These are phyloP conservation scores for Russula foetens DNA, from an alignment of 768 basidiomycete genomes.

Conservation along the genomic window DNA sequence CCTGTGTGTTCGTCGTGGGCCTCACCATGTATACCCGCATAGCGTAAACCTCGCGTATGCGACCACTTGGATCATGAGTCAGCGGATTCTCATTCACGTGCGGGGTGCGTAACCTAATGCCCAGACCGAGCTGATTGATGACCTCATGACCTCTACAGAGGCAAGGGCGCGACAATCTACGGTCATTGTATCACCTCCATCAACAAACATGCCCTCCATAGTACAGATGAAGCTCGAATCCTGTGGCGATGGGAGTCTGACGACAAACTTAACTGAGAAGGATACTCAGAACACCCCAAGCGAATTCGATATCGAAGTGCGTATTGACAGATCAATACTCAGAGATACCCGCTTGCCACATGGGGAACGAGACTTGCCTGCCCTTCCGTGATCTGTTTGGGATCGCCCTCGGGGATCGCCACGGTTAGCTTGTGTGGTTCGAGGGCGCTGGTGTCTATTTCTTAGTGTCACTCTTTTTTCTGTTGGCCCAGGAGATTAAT, in stretches of 20 bases:
- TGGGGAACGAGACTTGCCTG: background rate
- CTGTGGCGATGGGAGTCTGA: background rate
- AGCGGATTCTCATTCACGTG: conserved; percentile 29
- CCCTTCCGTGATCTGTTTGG: background rate
- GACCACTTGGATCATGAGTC: conserved; percentile 31
- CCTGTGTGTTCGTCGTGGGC: background rate
- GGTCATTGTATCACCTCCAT: background rate
- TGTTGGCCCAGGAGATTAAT: no score
- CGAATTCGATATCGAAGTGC: conserved; percentile 18
- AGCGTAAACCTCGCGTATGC: conserved; percentile 30
- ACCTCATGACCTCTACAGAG: conserved; percentile 9
- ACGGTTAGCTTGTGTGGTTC: background rate
- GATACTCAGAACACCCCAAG: background rate
- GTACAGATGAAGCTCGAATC: background rate
- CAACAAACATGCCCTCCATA: background rate
- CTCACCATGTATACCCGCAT: background rate
- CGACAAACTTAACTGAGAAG: background rate
- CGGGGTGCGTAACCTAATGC: conserved; percentile 23
- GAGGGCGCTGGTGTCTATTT: background rate
- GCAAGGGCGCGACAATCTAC: conserved; percentile 16
- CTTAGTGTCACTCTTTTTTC: background rate
- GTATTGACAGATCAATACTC: conserved; percentile 2
- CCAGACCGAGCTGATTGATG: no score
- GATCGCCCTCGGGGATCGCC: background rate
- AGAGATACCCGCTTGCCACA: background rate